Evolutionary conservation across 1,284 basidiomycete genomes (phyloP).

Genomic region (Ceraceosorus guamensis): DNA sequence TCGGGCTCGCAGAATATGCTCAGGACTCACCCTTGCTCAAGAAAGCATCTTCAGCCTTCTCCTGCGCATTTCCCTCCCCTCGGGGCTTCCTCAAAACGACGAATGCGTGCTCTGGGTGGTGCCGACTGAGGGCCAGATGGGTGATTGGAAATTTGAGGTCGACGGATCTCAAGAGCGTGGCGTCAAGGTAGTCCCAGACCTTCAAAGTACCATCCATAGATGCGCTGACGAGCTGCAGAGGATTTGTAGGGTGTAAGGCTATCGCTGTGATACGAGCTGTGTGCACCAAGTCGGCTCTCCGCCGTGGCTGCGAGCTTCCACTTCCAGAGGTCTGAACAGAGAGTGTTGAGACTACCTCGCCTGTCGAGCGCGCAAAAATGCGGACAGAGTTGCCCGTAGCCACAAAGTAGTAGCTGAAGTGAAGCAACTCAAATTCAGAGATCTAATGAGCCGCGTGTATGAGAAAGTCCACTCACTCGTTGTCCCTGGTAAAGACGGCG

Average conservation of each 20-base stretch:
- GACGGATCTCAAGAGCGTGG: conserved; percentile 59
- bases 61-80: conserved; percentile 4
- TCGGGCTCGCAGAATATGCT: not conserved
- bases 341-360: conserved; percentile 40
- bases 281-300: conserved; percentile 15
- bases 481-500: conserved; percentile 4
- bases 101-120: conserved; percentile 61
- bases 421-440: not conserved
- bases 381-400: conserved; percentile 33
- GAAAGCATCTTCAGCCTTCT: conserved; percentile 10
- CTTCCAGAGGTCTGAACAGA: conserved; percentile 11
- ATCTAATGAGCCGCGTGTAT: not conserved
- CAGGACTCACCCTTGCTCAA: not conserved
- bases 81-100: conserved; percentile 60
- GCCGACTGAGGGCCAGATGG: conserved; percentile 63
- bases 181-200: conserved; percentile 91
- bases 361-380: conserved; percentile 38
- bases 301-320: not conserved
- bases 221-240: conserved; percentile 79
- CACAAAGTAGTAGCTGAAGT: conserved; percentile 32
- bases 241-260: conserved; percentile 73
- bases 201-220: conserved; percentile 75
- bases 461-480: not conserved
- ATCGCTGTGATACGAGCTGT: conserved; percentile 57
- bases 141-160: conserved; percentile 61